Percentiles rank a stretch among this genome's conserved stretches.
Evolutionary conservation across 257 asterid species (phyloP).

Genomic region (Solanum rostratum): DNA sequence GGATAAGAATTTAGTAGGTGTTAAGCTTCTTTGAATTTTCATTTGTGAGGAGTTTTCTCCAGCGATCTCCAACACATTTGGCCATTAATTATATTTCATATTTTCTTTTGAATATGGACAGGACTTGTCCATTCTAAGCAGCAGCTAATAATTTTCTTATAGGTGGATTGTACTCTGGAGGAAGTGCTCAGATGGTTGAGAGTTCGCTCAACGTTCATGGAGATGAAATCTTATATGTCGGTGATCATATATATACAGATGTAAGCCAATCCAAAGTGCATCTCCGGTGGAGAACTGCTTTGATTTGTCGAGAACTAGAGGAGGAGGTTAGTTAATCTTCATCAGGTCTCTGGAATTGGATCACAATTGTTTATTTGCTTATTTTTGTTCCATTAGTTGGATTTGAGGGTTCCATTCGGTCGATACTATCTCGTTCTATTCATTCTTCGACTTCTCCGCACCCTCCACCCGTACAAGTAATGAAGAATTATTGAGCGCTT

Average conservation of each 20-base stretch:
- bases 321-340: conserved; percentile 48
- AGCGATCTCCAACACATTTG: neutral
- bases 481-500: neutral
- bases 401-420: neutral
- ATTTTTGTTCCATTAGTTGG: neutral
- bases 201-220: conserved; percentile 75
- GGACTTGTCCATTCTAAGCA: neutral
- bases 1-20: neutral
- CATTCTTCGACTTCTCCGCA: neutral
- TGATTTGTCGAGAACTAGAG: conserved; percentile 84
- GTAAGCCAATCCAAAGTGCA: conserved; percentile 89
- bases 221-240: conserved; percentile 84
- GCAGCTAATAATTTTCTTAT: neutral
- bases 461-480: neutral
- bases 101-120: neutral
- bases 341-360: neutral
- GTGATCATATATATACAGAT: conserved; percentile 89
- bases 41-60: neutral
- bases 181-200: conserved; percentile 93
- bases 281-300: conserved; percentile 93
- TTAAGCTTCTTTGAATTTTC: neutral
- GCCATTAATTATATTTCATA: neutral
- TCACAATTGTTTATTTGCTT: neutral
- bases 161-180: conserved; percentile 91
- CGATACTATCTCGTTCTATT: neutral